Conservation (phyloP, 768 basidiomycete genomes). For the Tylopilus cervinicoccineus region DNA sequence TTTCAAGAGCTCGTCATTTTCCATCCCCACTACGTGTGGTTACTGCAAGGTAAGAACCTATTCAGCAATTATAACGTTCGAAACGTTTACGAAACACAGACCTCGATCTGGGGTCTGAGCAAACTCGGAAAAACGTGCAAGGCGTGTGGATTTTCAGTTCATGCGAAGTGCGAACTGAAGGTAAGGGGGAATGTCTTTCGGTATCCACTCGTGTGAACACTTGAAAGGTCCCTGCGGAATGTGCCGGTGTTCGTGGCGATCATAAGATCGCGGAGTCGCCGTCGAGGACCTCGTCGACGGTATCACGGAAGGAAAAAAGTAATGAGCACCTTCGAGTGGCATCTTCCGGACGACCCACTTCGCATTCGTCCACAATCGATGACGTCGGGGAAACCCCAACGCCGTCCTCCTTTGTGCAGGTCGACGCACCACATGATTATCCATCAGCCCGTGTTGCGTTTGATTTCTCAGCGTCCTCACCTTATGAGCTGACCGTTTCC, state of each 20-base stretch:
- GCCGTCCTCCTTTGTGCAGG: slow-evolving; percentile 55
- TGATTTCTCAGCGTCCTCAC: slow-evolving; percentile 69
- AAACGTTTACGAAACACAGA: slow-evolving; percentile 36
- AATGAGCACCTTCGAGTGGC: slow-evolving; percentile 14
- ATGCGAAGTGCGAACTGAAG: slow-evolving; percentile 84
- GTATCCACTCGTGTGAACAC: slow-evolving; percentile 8
- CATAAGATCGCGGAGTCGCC: slow-evolving; percentile 23
- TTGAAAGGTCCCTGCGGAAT: slow-evolving; percentile 70
- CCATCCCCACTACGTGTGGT: slow-evolving; percentile 77
- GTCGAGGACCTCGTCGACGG: slow-evolving; percentile 31
- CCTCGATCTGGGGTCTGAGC: slow-evolving; percentile 83
- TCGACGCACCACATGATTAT: slow-evolving; percentile 35
- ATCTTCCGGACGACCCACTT: slow-evolving; percentile 4
- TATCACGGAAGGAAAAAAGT: slow-evolving; percentile 30
- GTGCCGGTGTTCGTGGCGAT: slow-evolving; percentile 33
- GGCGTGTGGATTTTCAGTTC: slow-evolving; percentile 73
- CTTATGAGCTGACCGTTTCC: slow-evolving; percentile 68
- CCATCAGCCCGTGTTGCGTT: slow-evolving; percentile 63
- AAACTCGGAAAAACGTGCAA: slow-evolving; percentile 87
- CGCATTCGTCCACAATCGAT: slow-evolving; percentile 6
- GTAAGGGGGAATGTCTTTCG: slow-evolving; percentile 32
- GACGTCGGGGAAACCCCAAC: slow-evolving; percentile 34
- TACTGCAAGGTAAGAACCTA: slow-evolving; percentile 65
- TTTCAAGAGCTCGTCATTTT: slow-evolving; percentile 84
- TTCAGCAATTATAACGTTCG: background rate